These are phyloP conservation scores for Kuraishia hungarica DNA, from an alignment of 805 yeast genomes.

Conservation along the genomic window DNA sequence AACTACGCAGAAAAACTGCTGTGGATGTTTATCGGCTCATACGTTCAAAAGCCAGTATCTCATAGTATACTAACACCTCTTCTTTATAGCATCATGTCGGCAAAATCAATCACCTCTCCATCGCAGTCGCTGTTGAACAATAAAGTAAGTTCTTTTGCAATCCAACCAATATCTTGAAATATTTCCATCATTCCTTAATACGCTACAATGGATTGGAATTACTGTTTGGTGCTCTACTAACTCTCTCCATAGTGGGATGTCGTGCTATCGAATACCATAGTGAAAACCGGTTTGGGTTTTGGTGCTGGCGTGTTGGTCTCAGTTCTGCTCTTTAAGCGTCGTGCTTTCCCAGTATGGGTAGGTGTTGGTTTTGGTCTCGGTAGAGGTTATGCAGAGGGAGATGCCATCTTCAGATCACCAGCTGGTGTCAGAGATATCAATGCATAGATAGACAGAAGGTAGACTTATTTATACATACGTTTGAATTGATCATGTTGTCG, in stretches of 20 bases:
- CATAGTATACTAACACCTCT: neutral
- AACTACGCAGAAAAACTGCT: too few species aligned
- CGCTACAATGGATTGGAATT: too few species aligned
- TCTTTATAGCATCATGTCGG: neutral
- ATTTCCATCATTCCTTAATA: neutral
- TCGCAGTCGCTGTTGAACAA: conserved; percentile 55
- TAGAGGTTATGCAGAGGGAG: conserved; percentile 97
- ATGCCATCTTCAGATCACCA: conserved; percentile 83
- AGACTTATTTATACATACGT: neutral
- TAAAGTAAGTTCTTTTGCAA: conserved; percentile 26
- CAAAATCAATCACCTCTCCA: conserved; percentile 20
- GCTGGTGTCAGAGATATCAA: conserved; percentile 72
- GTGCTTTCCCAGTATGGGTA: conserved; percentile 96
- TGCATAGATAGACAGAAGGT: conserved; percentile 32
- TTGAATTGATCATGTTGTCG: neutral
- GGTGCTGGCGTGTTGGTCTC: conserved; percentile 95
- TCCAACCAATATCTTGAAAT: neutral
- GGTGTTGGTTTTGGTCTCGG: conserved; percentile 98
- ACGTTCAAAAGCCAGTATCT: too few species aligned
- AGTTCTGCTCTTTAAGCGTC: conserved; percentile 81
- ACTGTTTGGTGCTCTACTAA: neutral
- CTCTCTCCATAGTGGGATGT: conserved; percentile 68
- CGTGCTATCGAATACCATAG: conserved; percentile 87
- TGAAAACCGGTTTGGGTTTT: conserved; percentile 92
- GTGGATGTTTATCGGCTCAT: too few species aligned